phyloP scores from a whole-genome alignment of 2,329 filamentous ascomycete genomes.

The Lecanicillium sp. region DNA sequence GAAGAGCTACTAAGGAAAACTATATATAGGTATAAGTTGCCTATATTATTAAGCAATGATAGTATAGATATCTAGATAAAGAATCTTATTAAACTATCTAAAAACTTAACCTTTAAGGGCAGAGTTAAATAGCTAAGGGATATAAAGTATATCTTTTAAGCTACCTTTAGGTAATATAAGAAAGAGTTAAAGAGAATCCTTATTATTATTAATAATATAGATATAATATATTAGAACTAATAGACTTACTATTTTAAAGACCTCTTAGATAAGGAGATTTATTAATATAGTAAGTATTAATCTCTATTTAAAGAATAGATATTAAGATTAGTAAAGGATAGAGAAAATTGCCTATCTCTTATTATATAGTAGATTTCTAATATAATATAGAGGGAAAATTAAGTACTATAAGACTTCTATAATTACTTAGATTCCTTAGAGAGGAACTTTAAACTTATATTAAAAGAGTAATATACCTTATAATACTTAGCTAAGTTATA shows the following conservation, averaged over 20 bases:
- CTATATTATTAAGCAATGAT: neutral
- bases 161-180: neutral
- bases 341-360: neutral
- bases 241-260: neutral
- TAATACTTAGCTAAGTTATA: too few relatives aligned
- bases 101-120: neutral
- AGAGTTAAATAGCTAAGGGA: neutral
- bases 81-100: neutral
- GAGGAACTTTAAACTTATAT: neutral
- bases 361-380: neutral
- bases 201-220: neutral
- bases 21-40: neutral
- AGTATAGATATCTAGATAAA: neutral
- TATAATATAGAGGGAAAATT: neutral
- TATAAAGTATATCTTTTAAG: neutral
- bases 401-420: neutral
- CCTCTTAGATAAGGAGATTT: neutral
- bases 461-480: too few relatives aligned
- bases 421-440: neutral
- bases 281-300: neutral
- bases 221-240: neutral
- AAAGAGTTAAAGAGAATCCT: neutral
- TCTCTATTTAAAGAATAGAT: neutral
- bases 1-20: neutral
- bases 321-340: neutral